phyloP scores from a whole-genome alignment of 169 alveolate genomes.

The Blepharisma undulans region DNA sequence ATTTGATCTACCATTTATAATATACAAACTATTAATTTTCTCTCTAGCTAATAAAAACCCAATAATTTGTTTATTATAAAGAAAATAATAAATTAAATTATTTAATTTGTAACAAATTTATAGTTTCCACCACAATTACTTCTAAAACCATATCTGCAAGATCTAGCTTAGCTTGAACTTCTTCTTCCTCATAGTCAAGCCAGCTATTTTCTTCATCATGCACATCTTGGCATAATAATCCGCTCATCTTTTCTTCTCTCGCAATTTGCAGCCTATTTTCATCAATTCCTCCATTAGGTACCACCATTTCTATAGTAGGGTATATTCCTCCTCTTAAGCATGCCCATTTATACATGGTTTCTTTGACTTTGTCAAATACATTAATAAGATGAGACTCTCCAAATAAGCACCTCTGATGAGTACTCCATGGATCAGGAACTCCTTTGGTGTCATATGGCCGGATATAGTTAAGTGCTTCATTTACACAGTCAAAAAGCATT shows the following conservation, averaged over 20 bases:
- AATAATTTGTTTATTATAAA: background rate
- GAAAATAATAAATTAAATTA: background rate
- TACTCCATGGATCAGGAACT: slow-evolving; percentile 29
- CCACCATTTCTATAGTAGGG: background rate
- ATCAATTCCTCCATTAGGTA: background rate
- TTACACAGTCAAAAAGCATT: slow-evolving; percentile 41
- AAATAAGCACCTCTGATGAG: background rate
- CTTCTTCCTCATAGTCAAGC: slow-evolving; percentile 66
- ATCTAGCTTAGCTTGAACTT: slow-evolving; percentile 63
- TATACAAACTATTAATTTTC: background rate
- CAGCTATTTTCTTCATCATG: slow-evolving; percentile 52
- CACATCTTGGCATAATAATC: slow-evolving; percentile 47
- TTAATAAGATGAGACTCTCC: background rate
- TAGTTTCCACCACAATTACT: slow-evolving; percentile 40
- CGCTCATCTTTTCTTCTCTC: slow-evolving; percentile 62
- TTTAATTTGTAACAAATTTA: background rate
- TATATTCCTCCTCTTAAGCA: slow-evolving; percentile 22
- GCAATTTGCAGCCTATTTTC: slow-evolving; percentile 58
- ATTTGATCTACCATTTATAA: background rate
- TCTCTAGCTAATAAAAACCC: background rate
- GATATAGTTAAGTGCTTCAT: slow-evolving; percentile 31
- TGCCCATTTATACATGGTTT: slow-evolving; percentile 3
- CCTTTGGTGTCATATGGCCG: slow-evolving; percentile 35
- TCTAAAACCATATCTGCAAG: slow-evolving; percentile 62
- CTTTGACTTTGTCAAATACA: background rate